Evolutionary conservation across 352 stramenopile species (phyloP), one percentile per base, ranked within the genome.

Genomic region (Salisapilia sapeloensis): DNA sequence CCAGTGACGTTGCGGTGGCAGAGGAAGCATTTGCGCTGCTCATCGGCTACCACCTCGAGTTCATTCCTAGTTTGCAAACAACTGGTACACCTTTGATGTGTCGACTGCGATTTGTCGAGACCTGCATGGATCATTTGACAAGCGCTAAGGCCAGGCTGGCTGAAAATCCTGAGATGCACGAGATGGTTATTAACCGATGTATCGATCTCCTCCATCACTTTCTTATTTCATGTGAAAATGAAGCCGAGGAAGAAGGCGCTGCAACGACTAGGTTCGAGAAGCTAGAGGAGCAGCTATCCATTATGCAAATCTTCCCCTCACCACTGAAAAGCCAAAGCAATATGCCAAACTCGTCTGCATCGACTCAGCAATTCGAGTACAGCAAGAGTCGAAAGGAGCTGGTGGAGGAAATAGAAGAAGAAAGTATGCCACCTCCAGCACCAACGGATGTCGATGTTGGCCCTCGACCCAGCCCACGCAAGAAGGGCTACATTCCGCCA

Each of bases 191-290:
- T 2, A 65, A 74, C 25, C 62, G 67, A 4, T 86, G 64, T 17
- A 26, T 86, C 2, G 71, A 83, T 34, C 53, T 81, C 20, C 29
- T 86, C 13, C 53, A 61, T 2, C 81, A 72, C 28, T 86, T 86
- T 33, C 32, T 86, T 13, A 56, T 79, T 11, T 49, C 65, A 1
- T 71, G 55, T 18, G 45, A 49, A 20, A 28, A 40, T 24, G 38
- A 23, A 30, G 42, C 48, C 3, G 35, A 48, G 16, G 7, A 47
- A 27, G 9, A 44, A 20, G 7, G 20, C 22, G 33, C 20, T 15
- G 15, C 5, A 19, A 24, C 14, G 22, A 16, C 0, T 53, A 27
- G 41, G 1, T 30, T 83, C 1, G 63, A 75, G 12, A 66, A 59
- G 24, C 42, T 83, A 19, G 64, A 83, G 35, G 58, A 80, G 12